A percentile compares a stretch with the other conserved stretches of the same genome.
Conservation (phyloP, 768 basidiomycete genomes). For the Lentinula raphanica region DNA sequence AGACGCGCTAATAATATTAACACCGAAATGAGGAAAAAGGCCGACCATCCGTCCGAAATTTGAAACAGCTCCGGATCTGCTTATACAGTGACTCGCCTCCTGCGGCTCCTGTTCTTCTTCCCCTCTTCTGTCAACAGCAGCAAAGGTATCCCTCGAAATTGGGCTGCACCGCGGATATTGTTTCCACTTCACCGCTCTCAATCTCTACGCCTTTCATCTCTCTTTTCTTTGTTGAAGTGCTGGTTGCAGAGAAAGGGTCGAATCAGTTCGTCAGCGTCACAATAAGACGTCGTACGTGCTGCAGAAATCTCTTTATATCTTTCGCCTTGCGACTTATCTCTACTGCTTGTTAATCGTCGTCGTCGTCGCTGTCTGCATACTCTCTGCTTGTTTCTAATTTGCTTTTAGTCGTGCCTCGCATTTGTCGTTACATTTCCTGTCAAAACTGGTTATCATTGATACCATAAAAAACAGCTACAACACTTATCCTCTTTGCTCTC, state of each 20-base stretch:
- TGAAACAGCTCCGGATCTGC: background rate
- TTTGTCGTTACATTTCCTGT: conserved; percentile 2
- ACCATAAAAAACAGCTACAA: background rate
- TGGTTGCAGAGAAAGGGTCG: background rate
- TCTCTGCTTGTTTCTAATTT: background rate
- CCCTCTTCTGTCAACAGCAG: background rate
- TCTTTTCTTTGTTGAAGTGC: background rate
- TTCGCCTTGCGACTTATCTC: background rate
- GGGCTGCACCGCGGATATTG: background rate
- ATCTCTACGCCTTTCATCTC: background rate
- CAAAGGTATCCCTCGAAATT: background rate
- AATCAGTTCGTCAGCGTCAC: background rate
- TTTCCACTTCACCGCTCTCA: background rate
- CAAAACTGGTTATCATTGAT: background rate
- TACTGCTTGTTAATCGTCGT: conserved; percentile 1
- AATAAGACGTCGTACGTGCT: conserved; percentile 1
- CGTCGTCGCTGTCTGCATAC: conserved; percentile 5
- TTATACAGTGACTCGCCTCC: background rate
- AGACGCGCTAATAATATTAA: background rate
- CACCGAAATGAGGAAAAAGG: background rate
- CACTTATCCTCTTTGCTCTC: background rate
- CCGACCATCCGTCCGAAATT: background rate
- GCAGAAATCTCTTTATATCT: background rate
- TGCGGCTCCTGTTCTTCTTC: background rate
- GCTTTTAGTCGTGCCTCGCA: conserved; percentile 1